These are phyloP conservation scores for Plasmodium knowlesi DNA, from an alignment of 169 alveolate genomes.

Conservation along the genomic window DNA sequence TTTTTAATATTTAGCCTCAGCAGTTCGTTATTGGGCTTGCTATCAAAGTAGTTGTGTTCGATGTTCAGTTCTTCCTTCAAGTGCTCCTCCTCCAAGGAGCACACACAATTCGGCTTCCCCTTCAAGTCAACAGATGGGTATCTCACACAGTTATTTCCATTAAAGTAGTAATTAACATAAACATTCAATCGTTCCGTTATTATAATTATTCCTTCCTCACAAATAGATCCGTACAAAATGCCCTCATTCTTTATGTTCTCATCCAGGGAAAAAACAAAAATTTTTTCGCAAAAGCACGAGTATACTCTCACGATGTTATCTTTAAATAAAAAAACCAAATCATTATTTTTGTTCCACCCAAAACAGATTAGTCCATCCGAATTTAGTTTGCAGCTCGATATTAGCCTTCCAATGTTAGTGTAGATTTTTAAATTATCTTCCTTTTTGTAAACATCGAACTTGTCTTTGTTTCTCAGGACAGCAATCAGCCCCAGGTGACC, in stretches of 20 bases:
- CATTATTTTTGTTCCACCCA: slow-evolving; percentile 73
- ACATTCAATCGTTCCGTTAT: slow-evolving; percentile 52
- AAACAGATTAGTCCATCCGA: slow-evolving; percentile 63
- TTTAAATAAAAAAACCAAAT: slow-evolving; percentile 78
- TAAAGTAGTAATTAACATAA: slow-evolving; percentile 59
- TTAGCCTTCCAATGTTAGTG: slow-evolving; percentile 56
- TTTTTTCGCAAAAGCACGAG: slow-evolving; percentile 81
- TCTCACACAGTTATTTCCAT: slow-evolving; percentile 60
- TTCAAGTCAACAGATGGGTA: slow-evolving; percentile 52
- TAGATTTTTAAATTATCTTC: slow-evolving; percentile 65
- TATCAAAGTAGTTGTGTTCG: slow-evolving; percentile 65
- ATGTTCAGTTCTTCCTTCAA: slow-evolving; percentile 34
- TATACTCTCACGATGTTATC: slow-evolving; percentile 82
- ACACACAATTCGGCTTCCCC: slow-evolving; percentile 41
- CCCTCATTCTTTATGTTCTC: slow-evolving; percentile 75
- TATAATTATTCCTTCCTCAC: slow-evolving; percentile 60
- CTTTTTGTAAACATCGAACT: slow-evolving; percentile 56
- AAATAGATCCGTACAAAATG: slow-evolving; percentile 25
- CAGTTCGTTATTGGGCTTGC: slow-evolving; percentile 27
- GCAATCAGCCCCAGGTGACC: slow-evolving; percentile 58
- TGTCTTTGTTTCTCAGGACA: slow-evolving; percentile 47
- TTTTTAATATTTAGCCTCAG: slow-evolving; percentile 34
- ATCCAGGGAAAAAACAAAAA: slow-evolving; percentile 75
- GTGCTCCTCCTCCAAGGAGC: slow-evolving; percentile 38
- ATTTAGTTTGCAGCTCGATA: slow-evolving; percentile 56